Evolutionary conservation across 306 rosid genomes (phyloP).

Genomic region (Betula pendula): DNA sequence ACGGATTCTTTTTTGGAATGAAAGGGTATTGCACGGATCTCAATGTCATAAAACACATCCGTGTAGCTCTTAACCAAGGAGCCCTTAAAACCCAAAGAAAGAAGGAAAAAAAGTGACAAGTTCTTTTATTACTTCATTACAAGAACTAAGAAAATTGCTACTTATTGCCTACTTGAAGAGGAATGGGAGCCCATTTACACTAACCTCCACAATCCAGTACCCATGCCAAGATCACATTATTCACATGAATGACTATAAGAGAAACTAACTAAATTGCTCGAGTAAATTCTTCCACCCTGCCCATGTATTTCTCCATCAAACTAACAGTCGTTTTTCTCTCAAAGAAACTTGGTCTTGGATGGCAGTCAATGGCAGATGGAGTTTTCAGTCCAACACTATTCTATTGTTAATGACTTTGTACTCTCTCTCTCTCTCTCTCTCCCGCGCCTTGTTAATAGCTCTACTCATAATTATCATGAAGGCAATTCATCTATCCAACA

Average conservation of each 20-base stretch:
- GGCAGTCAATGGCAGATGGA: neutral
- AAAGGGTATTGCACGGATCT: too few species aligned
- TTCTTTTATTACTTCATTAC: neutral
- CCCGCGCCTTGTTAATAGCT: neutral
- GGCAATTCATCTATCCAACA: neutral
- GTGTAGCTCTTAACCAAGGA: too few species aligned
- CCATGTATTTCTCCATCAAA: neutral
- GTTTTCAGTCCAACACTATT: neutral
- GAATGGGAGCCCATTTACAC: neutral
- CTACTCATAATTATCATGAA: conserved; percentile 1
- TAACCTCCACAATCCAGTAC: neutral
- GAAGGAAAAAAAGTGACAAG: too few species aligned
- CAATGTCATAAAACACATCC: too few species aligned
- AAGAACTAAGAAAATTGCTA: neutral
- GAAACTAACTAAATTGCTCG: neutral
- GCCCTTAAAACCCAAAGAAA: too few species aligned
- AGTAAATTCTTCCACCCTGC: neutral
- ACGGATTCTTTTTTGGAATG: too few species aligned
- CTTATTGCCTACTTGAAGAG: neutral
- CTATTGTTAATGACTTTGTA: neutral
- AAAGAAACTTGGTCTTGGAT: neutral
- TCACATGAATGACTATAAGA: neutral
- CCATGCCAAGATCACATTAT: neutral
- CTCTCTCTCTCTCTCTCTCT: neutral
- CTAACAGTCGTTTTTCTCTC: too few species aligned